These are phyloP conservation scores for Acanthamoeba pearcei DNA, from an alignment of 208 protist species.

Conservation along the genomic window DNA sequence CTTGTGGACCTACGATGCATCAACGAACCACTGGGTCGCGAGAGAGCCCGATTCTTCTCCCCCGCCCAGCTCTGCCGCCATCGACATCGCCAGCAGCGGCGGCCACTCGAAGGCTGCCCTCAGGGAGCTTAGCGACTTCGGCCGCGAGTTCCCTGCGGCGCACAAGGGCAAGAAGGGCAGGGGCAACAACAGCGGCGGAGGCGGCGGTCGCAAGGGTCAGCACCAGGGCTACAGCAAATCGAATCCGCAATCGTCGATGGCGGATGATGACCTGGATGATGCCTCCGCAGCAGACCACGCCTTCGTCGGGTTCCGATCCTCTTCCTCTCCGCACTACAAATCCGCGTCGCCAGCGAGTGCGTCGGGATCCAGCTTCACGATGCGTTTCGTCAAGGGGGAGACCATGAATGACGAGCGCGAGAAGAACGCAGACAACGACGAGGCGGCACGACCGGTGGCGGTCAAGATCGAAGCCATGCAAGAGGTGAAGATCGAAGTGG, in stretches of 20 bases:
- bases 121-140: constrained; percentile 6
- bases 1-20: constrained; percentile 26
- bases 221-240: neutral
- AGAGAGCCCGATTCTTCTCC: neutral
- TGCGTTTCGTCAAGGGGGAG: constrained; percentile 40
- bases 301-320: neutral
- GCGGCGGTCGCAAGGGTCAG: neutral
- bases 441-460: neutral
- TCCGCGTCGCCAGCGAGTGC: neutral
- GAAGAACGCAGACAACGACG: neutral
- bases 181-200: neutral
- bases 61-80: neutral
- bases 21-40: constrained; percentile 27
- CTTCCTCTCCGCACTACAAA: neutral
- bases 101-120: neutral
- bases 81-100: neutral
- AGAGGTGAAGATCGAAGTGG: neutral
- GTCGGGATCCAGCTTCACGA: neutral
- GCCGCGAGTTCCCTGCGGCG: constrained; percentile 8
- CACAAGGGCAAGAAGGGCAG: constrained; percentile 51
- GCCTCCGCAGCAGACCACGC: neutral
- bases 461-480: neutral
- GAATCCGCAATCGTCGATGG: neutral
- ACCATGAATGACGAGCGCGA: neutral
- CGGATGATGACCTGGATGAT: neutral